These are phyloP conservation scores for Actinomortierella ambigua DNA, from an alignment of 371 early-diverging fungal genomes.

Conservation along the genomic window DNA sequence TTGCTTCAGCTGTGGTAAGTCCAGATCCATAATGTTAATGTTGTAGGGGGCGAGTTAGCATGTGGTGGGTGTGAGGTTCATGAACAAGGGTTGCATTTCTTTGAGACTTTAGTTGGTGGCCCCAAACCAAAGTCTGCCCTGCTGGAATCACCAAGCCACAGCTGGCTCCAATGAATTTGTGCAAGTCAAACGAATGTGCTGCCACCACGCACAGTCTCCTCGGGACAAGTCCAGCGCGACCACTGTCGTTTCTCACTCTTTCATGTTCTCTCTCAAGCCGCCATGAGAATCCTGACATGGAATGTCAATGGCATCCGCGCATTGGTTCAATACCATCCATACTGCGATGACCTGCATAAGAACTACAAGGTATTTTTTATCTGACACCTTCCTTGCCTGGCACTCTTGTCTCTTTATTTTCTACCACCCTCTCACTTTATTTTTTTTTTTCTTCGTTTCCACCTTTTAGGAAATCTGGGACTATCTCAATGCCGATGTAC, in stretches of 20 bases:
- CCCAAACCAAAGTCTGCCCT: too few relatives aligned
- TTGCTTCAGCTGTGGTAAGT: constrained; percentile 47
- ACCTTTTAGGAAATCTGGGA: constrained; percentile 55
- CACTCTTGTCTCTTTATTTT: not conserved
- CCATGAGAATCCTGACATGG: constrained; percentile 69
- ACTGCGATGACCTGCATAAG: constrained; percentile 50
- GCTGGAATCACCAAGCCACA: too few relatives aligned
- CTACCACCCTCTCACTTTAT: not conserved
- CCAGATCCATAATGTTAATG: constrained; percentile 1
- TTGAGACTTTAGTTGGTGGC: too few relatives aligned
- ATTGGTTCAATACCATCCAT: constrained; percentile 64
- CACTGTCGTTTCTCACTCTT: too few relatives aligned
- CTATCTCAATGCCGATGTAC: constrained; percentile 70
- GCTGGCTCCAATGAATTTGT: too few relatives aligned
- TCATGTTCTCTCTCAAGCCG: too few relatives aligned
- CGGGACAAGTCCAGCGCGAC: too few relatives aligned
- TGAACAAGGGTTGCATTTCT: too few relatives aligned
- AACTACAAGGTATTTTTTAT: constrained; percentile 54
- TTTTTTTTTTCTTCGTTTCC: constrained; percentile 1
- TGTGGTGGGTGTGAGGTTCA: too few relatives aligned
- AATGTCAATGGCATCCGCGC: constrained; percentile 71
- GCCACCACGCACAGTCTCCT: too few relatives aligned
- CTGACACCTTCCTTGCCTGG: not conserved
- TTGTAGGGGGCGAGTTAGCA: too few relatives aligned
- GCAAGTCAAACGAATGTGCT: too few relatives aligned